Evolutionary conservation across 2,329 filamentous ascomycete species (phyloP).

Genomic region (Coniochaeta ligniaria): DNA sequence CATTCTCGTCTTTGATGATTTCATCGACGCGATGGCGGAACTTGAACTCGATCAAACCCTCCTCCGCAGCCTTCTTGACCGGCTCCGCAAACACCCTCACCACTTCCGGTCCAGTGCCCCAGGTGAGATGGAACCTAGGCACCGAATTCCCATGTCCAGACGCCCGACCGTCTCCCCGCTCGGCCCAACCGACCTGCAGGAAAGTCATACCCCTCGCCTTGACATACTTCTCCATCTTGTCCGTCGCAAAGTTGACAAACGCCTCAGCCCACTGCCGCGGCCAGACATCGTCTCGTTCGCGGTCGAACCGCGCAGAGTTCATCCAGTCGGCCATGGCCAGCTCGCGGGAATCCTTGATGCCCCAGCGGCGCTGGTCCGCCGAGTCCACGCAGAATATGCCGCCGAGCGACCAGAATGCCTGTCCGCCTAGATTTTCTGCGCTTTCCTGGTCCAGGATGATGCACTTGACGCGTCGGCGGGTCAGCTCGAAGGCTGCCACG

Average conservation of each 20-base stretch:
- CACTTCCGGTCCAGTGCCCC: constrained; percentile 55
- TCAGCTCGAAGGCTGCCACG: constrained; percentile 51
- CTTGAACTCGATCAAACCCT: constrained; percentile 46
- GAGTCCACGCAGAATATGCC: constrained; percentile 55
- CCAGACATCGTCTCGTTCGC: constrained; percentile 48
- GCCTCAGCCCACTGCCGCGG: constrained; percentile 55
- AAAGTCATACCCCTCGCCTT: constrained; percentile 45
- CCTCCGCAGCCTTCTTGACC: constrained; percentile 41
- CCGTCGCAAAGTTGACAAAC: constrained; percentile 54
- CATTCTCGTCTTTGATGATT: constrained; percentile 42
- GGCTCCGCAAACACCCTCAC: constrained; percentile 52
- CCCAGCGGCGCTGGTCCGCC: constrained; percentile 46
- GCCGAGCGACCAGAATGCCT: constrained; percentile 58
- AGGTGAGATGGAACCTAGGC: constrained; percentile 55
- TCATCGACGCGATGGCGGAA: constrained; percentile 52
- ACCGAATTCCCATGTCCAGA: constrained; percentile 56
- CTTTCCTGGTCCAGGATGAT: constrained; percentile 54
- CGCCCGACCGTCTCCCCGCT: constrained; percentile 47
- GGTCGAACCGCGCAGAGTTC: constrained; percentile 50
- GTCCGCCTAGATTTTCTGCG: constrained; percentile 47
- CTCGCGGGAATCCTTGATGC: constrained; percentile 49
- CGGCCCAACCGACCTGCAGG: constrained; percentile 52
- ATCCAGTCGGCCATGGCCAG: constrained; percentile 55
- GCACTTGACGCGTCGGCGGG: constrained; percentile 38
- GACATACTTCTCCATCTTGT: constrained; percentile 48